Evolutionary conservation across 768 basidiomycete species (phyloP), one percentile per base, ranked within the genome.

Genomic region (Suillus alpinus): DNA sequence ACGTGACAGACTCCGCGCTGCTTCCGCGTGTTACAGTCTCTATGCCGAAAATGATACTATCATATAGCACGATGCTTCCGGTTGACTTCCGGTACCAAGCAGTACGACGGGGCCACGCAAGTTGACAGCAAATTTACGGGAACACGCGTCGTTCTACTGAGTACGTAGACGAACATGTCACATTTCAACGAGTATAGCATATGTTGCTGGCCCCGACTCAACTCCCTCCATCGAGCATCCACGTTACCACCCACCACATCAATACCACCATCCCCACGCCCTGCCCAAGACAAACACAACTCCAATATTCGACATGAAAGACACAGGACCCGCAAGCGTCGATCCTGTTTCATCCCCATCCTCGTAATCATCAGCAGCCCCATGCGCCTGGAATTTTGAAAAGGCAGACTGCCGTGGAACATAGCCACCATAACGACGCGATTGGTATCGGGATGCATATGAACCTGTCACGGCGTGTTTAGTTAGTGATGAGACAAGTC

Each of bases 321-420:
- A 31, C 31, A 52, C 29, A 12, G 8, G 3, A 36, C 2, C 34
- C 12, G 49, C 36, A 59, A 31, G 10, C 9, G 2, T 40, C 6
- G 36, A 51, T 10, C 4, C 4, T 7, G 6, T 20, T 20, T 44
- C 20, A 12, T 52, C 58, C 31, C 12, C 20, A 5, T 62, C 58
- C 20, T 51, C n/a, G 8, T 18, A 18, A 26, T 23, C 23, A 12
- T 50, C 32, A 9, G 39, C 37, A 8, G 62, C 62, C 26, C 52
- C 62, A 31, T 55, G 60, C 6, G 59, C 60, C 55, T 60, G 62
- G 5, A 63, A 34, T 10, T 46, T 41, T 7, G 52, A 32, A 23
- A 61, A 63, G 18, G 12, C 4, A 1, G 62, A 63, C 20, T 47
- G 10, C 31, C 14, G 37, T 26, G 49, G 62, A 3, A 60, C 50